phyloP scores from a whole-genome alignment of 106 monocot genomes.

The Platanthera guangdongensis region DNA sequence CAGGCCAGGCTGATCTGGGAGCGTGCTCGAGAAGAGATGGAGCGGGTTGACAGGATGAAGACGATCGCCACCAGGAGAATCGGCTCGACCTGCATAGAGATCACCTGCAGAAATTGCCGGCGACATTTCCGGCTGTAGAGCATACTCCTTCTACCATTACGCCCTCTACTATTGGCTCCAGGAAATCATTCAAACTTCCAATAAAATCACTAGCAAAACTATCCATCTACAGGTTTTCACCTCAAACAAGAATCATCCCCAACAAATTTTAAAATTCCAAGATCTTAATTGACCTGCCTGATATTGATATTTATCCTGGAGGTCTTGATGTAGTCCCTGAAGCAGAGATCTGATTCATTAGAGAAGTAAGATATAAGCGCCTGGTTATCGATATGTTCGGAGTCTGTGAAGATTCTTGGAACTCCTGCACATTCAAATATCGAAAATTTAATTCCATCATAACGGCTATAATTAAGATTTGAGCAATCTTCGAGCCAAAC shows the following conservation, averaged over 20 bases:
- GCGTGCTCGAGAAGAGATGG: conserved; percentile 55
- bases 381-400: conserved; percentile 32
- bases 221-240: not conserved
- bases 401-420: conserved; percentile 46
- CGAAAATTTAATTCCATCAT: not conserved
- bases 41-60: conserved; percentile 76
- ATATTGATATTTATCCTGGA: conserved; percentile 68
- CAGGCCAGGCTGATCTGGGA: conserved; percentile 65
- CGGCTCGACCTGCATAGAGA: conserved; percentile 36
- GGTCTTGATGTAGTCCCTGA: conserved; percentile 31
- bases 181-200: not conserved
- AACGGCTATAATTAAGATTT: not conserved
- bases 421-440: conserved; percentile 34
- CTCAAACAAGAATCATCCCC: not conserved
- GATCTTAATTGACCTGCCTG: conserved; percentile 42
- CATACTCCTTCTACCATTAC: not conserved
- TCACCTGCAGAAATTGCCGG: conserved; percentile 66
- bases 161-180: not conserved
- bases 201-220: not conserved
- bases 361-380: conserved; percentile 22
- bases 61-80: conserved; percentile 38
- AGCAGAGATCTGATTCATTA: conserved; percentile 19
- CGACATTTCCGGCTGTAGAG: conserved; percentile 41
- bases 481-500: not conserved
- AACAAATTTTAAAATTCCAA: not conserved